Evolutionary conservation across 371 early-diverging fungal species (phyloP).

Genomic region (Syncephalastrum contaminatum): DNA sequence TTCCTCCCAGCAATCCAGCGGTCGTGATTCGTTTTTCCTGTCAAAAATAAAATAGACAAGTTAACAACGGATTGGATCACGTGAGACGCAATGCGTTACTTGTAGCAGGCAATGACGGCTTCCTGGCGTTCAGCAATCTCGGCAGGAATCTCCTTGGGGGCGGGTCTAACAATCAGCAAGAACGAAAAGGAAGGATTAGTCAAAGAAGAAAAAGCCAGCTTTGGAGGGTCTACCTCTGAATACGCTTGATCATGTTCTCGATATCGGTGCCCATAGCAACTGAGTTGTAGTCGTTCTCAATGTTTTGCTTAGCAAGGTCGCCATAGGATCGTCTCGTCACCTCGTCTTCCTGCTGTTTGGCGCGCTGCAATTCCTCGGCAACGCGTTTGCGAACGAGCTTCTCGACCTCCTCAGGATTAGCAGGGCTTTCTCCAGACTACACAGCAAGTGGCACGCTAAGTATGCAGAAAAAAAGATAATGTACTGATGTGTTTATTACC

Average conservation of each 20-base stretch:
- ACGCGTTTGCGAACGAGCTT: constrained; percentile 44
- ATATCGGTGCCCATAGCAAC: constrained; percentile 47
- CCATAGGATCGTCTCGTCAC: constrained; percentile 28
- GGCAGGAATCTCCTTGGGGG: constrained; percentile 39
- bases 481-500: constrained; percentile 12
- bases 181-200: background rate
- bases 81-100: constrained; percentile 20
- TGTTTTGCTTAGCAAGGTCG: constrained; percentile 39
- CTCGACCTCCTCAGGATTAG: constrained; percentile 42
- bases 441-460: background rate
- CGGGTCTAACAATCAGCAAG: constrained; percentile 20
- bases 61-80: background rate
- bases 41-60: background rate
- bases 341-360: constrained; percentile 27
- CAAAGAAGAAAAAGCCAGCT: background rate
- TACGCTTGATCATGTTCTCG: constrained; percentile 43
- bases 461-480: background rate
- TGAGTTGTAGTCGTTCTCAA: constrained; percentile 46
- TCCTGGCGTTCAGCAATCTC: constrained; percentile 42
- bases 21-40: constrained; percentile 50
- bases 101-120: constrained; percentile 49
- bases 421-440: constrained; percentile 11
- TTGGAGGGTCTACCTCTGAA: constrained; percentile 35
- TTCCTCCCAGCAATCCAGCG: constrained; percentile 71
- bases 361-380: constrained; percentile 39